Base-by-base conservation (phyloP, 495 filamentous ascomycete species). In the Podospora bellae-mahoneyi region DNA sequence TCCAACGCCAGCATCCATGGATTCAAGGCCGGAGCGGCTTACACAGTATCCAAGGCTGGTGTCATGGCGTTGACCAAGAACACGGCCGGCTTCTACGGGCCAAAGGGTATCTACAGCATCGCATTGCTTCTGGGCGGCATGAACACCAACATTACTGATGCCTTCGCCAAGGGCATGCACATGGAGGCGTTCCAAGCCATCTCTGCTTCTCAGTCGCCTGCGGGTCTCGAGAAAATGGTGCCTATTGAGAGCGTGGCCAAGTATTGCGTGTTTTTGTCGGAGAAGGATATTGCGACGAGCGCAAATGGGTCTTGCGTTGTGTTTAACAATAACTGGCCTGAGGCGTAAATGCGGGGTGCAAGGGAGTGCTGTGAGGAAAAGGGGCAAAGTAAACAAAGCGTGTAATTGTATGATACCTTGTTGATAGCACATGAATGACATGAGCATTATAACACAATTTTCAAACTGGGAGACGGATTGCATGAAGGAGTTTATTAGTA, bases 31-130 rank as follows among this genome's bases (percentile, higher is more conserved):
- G 87, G 86, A 59, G 83, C 77, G 4, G 86, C 86, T 6, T 89
- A 88, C 69, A 84, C 85, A 2, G 81, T 80, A 5, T 80, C 79
- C 71, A 87, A 87, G 76, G 81, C 84, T 66, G 84, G 78, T 28
- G 71, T 89, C 18, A 70, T 87, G 15, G 88, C 86, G 4, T 75
- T 89, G 68, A 89, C 87, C 26, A 89, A 89, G 75, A 88, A 83
- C 73, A 89, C 86, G 32, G 87, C 87, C 2, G 80, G 82, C 0
- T 86, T 77, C 75, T 89, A 89, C 73, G 83, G 80, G 0, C 77
- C 75, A 54, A 84, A 86, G 74, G 84, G 85, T 23, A 87, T 90
- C 72, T 81, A 82, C 59, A 83, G 79, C 69, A 82, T 88, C 53
- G 85, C 84, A 0, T 74, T 89, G 64, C 75, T 84, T 76, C 74